A percentile compares a stretch with the other conserved stretches of the same genome.
These are phyloP conservation scores for Nakaseomyces bracarensis DNA, from an alignment of 1,139 yeast species.

Conservation along the genomic window DNA sequence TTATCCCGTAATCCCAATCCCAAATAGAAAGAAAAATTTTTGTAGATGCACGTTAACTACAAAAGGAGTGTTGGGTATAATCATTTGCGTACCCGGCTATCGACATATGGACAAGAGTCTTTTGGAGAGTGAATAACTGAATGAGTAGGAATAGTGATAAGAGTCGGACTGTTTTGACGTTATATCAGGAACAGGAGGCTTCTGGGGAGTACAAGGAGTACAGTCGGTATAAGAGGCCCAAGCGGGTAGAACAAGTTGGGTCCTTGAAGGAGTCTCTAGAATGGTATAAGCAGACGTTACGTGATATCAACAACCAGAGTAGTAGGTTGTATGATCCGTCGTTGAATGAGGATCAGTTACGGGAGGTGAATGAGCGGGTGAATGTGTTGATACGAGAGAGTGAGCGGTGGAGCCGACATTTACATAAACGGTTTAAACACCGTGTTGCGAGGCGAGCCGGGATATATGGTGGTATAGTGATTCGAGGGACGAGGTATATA, in stretches of 20 bases:
- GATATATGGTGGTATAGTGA: constrained; percentile 22
- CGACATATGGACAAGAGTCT: too few relatives aligned
- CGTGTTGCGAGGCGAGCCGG: constrained; percentile 10
- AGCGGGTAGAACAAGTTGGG: constrained; percentile 45
- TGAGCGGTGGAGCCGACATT: constrained; percentile 69
- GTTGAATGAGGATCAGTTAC: constrained; percentile 50
- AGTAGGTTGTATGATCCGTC: constrained; percentile 58
- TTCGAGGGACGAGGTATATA: constrained; percentile 55
- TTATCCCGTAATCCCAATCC: too few relatives aligned
- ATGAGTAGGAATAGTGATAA: constrained; percentile 77
- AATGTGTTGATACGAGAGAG: constrained; percentile 63
- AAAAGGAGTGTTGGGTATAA: too few relatives aligned
- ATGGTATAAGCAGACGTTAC: constrained; percentile 59
- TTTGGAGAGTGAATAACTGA: background rate
- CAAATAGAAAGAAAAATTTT: too few relatives aligned
- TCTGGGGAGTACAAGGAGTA: constrained; percentile 49
- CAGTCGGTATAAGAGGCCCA: constrained; percentile 55
- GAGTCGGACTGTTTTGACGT: constrained; percentile 60
- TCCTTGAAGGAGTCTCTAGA: constrained; percentile 63
- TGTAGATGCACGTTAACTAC: too few relatives aligned
- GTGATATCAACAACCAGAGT: constrained; percentile 56
- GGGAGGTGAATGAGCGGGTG: constrained; percentile 70
- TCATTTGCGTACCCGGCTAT: too few relatives aligned
- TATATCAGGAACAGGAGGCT: constrained; percentile 55
- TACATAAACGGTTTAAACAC: constrained; percentile 38